These are phyloP conservation scores for Aurantiochytrium sp. DNA, from an alignment of 108 stramenopile species.

Conservation along the genomic window DNA sequence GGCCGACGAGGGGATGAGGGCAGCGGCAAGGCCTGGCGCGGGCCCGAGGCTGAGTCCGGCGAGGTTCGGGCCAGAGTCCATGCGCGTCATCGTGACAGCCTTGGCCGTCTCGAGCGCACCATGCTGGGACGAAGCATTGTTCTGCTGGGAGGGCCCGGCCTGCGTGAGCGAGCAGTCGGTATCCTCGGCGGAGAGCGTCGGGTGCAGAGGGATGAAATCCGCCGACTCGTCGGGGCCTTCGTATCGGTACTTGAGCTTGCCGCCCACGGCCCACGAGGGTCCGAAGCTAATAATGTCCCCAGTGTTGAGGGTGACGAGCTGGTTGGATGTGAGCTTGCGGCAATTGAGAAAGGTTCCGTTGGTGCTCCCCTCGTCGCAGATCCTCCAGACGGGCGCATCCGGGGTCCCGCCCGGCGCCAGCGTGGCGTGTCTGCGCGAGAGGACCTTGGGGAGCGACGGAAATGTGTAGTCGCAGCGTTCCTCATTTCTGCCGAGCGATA, in stretches of 20 bases:
- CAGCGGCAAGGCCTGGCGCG: background rate
- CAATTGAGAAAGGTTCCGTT: conserved; percentile 6
- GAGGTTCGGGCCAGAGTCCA: background rate
- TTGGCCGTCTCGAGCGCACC: too few relatives aligned
- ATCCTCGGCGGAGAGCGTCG: background rate
- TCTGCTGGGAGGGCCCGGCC: background rate
- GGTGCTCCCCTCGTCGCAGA: background rate
- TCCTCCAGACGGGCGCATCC: background rate
- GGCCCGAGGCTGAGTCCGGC: background rate
- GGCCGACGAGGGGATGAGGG: background rate
- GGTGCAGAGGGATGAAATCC: background rate
- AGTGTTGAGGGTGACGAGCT: background rate
- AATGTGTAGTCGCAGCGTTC: background rate
- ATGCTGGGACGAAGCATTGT: too few relatives aligned
- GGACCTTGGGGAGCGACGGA: background rate
- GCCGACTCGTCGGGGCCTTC: background rate
- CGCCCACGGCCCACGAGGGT: background rate
- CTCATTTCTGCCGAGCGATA: background rate
- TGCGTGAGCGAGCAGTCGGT: background rate
- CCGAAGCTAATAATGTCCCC: conserved; percentile 12
- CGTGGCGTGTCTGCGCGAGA: background rate
- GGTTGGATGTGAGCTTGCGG: background rate
- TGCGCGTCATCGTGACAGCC: too few relatives aligned
- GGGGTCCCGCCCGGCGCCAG: background rate
- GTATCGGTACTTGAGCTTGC: background rate